Conservation (phyloP, 495 filamentous ascomycete species). For the Annulohypoxylon stygium region DNA sequence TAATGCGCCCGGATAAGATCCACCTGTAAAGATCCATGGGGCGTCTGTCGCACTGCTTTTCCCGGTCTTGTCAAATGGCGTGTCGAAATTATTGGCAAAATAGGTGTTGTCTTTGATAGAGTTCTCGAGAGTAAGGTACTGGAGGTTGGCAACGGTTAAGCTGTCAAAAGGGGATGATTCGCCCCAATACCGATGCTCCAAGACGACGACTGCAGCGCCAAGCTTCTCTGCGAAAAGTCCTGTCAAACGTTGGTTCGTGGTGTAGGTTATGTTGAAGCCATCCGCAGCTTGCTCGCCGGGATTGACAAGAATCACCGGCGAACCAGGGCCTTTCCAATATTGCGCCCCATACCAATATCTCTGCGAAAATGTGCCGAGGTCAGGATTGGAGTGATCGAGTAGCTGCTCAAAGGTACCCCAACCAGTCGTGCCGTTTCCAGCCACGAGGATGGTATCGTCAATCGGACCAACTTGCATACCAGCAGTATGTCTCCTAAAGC, state of each 20-base stretch:
- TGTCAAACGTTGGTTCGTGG: slow-evolving; percentile 65
- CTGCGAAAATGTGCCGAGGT: slow-evolving; percentile 69
- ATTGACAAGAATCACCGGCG: slow-evolving; percentile 68
- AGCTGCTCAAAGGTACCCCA: slow-evolving; percentile 65
- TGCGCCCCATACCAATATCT: slow-evolving; percentile 68
- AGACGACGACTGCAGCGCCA: slow-evolving; percentile 67
- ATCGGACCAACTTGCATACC: slow-evolving; percentile 52
- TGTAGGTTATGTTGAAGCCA: slow-evolving; percentile 66
- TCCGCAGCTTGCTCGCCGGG: slow-evolving; percentile 70
- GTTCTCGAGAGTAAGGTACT: slow-evolving; percentile 73
- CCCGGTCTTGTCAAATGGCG: slow-evolving; percentile 68
- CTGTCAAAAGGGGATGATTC: slow-evolving; percentile 69
- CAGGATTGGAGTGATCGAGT: slow-evolving; percentile 67
- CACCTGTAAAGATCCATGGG: slow-evolving; percentile 74
- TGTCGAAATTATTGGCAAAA: slow-evolving; percentile 70
- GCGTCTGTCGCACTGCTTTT: slow-evolving; percentile 67
- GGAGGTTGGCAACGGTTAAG: slow-evolving; percentile 68
- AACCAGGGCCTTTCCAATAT: slow-evolving; percentile 68
- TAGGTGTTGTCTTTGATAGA: slow-evolving; percentile 71
- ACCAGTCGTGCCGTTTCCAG: slow-evolving; percentile 36
- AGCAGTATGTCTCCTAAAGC: slow-evolving; percentile 40
- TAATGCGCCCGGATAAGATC: slow-evolving; percentile 75
- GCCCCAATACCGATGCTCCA: slow-evolving; percentile 74
- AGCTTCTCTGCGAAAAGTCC: slow-evolving; percentile 67
- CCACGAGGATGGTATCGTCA: slow-evolving; percentile 35